phyloP scores from a whole-genome alignment of 225 moss, liverwort and hornwort species.

The Bryum argenteum region DNA sequence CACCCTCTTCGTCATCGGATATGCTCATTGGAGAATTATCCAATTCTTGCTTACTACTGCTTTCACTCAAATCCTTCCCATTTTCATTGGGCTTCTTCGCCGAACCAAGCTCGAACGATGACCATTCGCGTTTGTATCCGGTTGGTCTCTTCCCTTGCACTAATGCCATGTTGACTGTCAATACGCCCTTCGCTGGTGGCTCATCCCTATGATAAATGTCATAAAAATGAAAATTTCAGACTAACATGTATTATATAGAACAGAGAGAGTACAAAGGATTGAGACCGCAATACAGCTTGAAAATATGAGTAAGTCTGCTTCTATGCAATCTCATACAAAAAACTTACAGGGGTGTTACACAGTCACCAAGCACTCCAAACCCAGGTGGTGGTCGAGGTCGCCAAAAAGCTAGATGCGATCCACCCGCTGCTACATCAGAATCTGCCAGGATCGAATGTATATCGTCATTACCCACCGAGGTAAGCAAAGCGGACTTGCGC shows the following conservation, averaged over 20 bases:
- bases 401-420: constrained; percentile 92
- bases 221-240: neutral
- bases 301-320: neutral
- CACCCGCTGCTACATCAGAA: constrained; percentile 54
- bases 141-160: constrained; percentile 76
- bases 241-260: neutral
- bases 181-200: constrained; percentile 80
- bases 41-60: constrained; percentile 30
- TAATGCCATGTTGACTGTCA: constrained; percentile 84
- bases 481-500: neutral
- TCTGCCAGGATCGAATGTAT: constrained; percentile 28
- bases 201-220: constrained; percentile 59
- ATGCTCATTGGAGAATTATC: constrained; percentile 23
- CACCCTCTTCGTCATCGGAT: constrained; percentile 44
- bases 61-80: constrained; percentile 33
- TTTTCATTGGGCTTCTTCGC: constrained; percentile 23
- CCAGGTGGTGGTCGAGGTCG: constrained; percentile 96
- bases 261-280: neutral
- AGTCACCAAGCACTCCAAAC: constrained; percentile 91
- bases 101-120: constrained; percentile 49
- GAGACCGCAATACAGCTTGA: neutral
- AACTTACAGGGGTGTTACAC: constrained; percentile 78
- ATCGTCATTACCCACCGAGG: neutral
- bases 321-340: neutral
- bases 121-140: constrained; percentile 74